Percentiles rank a stretch among this genome's conserved stretches.
Conservation (phyloP, 225 moss, liverwort and hornwort species). For the Neckera pumila region DNA sequence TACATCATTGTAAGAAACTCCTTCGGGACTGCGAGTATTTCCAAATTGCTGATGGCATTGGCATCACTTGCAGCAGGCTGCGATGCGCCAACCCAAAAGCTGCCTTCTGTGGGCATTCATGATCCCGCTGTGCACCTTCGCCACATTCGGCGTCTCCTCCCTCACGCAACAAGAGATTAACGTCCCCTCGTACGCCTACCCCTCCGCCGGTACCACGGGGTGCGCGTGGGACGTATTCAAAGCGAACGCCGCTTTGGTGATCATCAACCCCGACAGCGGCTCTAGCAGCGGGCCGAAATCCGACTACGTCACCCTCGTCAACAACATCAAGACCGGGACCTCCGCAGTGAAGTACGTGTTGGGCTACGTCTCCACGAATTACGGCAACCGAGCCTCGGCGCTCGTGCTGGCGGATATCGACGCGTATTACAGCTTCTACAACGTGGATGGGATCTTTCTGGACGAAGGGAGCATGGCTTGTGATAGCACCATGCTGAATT, state of each 20-base stretch:
- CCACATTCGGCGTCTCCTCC: neutral
- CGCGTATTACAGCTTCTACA: neutral
- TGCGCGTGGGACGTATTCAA: constrained; percentile 26
- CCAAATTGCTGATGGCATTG: neutral
- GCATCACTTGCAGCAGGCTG: neutral
- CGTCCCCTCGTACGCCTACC: constrained; percentile 4
- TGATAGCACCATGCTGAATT: neutral
- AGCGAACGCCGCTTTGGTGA: neutral
- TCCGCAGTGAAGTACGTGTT: constrained; percentile 8
- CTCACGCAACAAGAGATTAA: neutral
- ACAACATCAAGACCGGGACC: neutral
- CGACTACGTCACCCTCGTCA: neutral
- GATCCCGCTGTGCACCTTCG: neutral
- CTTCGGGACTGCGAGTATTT: neutral
- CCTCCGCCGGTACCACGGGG: neutral
- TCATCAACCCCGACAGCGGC: constrained; percentile 22
- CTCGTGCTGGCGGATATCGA: constrained; percentile 1
- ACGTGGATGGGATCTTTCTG: constrained; percentile 16
- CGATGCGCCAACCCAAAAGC: neutral
- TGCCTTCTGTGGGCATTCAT: neutral
- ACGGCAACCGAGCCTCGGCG: neutral
- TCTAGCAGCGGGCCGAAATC: neutral
- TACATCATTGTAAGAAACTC: neutral
- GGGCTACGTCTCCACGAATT: constrained; percentile 4
- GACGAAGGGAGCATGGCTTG: constrained; percentile 5